A percentile compares a stretch with the other conserved stretches of the same genome.
Evolutionary conservation across 192 early-diverging fungal genomes (phyloP).

Genomic region (Mortierella alpina): DNA sequence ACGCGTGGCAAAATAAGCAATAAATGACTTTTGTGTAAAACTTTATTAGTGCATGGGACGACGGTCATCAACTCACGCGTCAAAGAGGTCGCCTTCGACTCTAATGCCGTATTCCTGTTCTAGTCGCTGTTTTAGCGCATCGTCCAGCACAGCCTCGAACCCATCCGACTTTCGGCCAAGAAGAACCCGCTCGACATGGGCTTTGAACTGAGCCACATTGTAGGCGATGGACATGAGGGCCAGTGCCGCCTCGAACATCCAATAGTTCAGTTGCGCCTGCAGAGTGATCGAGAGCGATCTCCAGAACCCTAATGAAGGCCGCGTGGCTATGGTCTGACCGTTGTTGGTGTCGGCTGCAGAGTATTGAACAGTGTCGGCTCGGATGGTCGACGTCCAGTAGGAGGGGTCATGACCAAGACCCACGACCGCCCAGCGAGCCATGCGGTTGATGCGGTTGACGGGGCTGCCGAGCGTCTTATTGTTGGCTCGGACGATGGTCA

Average conservation of each 20-base stretch:
- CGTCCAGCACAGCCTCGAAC: constrained; percentile 83
- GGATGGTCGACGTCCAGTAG: constrained; percentile 31
- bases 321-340: background rate
- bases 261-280: constrained; percentile 53
- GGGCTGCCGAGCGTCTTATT: constrained; percentile 88
- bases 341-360: background rate
- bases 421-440: constrained; percentile 82
- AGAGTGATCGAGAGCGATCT: constrained; percentile 24
- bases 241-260: constrained; percentile 68
- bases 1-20: background rate
- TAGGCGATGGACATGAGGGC: constrained; percentile 70
- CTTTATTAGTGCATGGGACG: too few relatives aligned
- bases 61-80: constrained; percentile 59
- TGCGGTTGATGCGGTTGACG: constrained; percentile 89
- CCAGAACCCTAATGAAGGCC: constrained; percentile 16
- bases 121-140: constrained; percentile 70
- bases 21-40: background rate
- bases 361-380: constrained; percentile 1
- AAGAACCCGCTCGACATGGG: constrained; percentile 51
- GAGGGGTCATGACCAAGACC: constrained; percentile 59
- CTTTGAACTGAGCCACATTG: constrained; percentile 59
- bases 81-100: constrained; percentile 82
- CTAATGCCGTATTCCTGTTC: constrained; percentile 83
- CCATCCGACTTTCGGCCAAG: constrained; percentile 53
- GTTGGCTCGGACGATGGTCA: constrained; percentile 87